Conservation (phyloP, 768 basidiomycete species). For the Chalciporus sphaerocephalus region DNA sequence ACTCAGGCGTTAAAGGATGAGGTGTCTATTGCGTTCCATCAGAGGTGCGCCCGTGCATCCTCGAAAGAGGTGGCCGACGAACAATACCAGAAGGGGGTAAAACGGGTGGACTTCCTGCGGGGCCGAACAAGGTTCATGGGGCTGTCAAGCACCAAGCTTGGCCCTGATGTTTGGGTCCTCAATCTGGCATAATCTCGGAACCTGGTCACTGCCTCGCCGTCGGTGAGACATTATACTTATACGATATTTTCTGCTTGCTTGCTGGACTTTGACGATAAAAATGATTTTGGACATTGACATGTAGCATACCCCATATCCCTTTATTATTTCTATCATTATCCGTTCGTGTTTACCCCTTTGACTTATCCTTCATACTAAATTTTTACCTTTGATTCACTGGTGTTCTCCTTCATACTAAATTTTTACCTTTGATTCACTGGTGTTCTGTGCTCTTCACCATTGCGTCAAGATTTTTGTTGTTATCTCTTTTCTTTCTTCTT, state of each 20-base stretch:
- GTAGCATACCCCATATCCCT: constrained; percentile 19
- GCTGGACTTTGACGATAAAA: too few species aligned
- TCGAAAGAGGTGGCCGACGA: constrained; percentile 29
- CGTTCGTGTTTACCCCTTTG: constrained; percentile 1
- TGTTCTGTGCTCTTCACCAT: too few species aligned
- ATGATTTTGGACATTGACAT: constrained; percentile 17
- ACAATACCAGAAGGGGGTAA: constrained; percentile 47
- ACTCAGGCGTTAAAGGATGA: constrained; percentile 30
- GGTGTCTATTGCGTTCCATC: constrained; percentile 42
- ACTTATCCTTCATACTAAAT: background rate
- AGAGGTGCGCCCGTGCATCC: constrained; percentile 35
- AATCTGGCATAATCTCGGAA: constrained; percentile 24
- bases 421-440: background rate
- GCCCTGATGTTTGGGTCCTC: constrained; percentile 35
- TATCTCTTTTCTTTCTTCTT: background rate
- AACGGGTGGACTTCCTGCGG: constrained; percentile 52
- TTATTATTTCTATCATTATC: constrained; percentile 27
- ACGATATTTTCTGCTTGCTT: constrained; percentile 10
- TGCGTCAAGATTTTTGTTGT: background rate
- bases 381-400: background rate
- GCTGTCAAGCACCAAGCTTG: constrained; percentile 35
- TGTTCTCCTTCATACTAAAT: too few species aligned
- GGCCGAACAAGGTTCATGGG: constrained; percentile 44
- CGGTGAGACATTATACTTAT: constrained; percentile 23
- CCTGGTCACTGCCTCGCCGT: background rate